Percentiles rank a stretch among this genome's conserved stretches.
Evolutionary conservation across 768 basidiomycete species (phyloP).

Genomic region (Pleurotus sapidus): DNA sequence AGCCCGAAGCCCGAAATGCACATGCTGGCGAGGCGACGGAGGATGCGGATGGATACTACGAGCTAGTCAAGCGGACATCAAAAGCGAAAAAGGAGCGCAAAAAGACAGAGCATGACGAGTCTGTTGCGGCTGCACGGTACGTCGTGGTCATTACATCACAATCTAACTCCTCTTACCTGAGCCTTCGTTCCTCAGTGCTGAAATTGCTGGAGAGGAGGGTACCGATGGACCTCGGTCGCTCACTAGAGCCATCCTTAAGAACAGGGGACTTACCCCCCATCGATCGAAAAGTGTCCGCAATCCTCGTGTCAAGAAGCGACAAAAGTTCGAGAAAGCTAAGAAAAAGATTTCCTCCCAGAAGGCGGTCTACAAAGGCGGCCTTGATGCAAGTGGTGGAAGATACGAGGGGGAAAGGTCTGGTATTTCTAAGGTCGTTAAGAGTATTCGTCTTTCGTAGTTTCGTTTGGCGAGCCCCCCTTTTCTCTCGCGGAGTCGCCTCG

Average conservation of each 20-base stretch:
- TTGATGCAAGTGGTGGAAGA: slow-evolving; percentile 59
- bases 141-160: slow-evolving; percentile 18
- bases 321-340: slow-evolving; percentile 93
- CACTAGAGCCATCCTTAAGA: slow-evolving; percentile 88
- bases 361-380: slow-evolving; percentile 89
- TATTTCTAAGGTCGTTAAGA: slow-evolving; percentile 89
- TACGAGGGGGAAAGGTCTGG: slow-evolving; percentile 94
- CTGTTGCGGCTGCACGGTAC: slow-evolving; percentile 54
- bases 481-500: too few species aligned
- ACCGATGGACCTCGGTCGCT: slow-evolving; percentile 78
- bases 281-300: slow-evolving; percentile 91
- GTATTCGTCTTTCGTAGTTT: slow-evolving; percentile 60
- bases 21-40: slow-evolving; percentile 38
- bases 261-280: slow-evolving; percentile 90
- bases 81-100: slow-evolving; percentile 75
- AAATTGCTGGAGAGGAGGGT: slow-evolving; percentile 30
- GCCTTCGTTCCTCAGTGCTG: slow-evolving; percentile 16
- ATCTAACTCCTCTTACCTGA: slow-evolving; percentile 7
- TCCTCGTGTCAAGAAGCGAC: slow-evolving; percentile 95
- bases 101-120: slow-evolving; percentile 77
- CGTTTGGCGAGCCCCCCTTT: slow-evolving; percentile 12
- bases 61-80: slow-evolving; percentile 75
- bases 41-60: slow-evolving; percentile 81
- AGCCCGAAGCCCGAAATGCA: slow-evolving; percentile 34
- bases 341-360: slow-evolving; percentile 88